These are phyloP conservation scores for Parathielavia appendiculata DNA, from an alignment of 495 filamentous ascomycete genomes.

Conservation along the genomic window DNA sequence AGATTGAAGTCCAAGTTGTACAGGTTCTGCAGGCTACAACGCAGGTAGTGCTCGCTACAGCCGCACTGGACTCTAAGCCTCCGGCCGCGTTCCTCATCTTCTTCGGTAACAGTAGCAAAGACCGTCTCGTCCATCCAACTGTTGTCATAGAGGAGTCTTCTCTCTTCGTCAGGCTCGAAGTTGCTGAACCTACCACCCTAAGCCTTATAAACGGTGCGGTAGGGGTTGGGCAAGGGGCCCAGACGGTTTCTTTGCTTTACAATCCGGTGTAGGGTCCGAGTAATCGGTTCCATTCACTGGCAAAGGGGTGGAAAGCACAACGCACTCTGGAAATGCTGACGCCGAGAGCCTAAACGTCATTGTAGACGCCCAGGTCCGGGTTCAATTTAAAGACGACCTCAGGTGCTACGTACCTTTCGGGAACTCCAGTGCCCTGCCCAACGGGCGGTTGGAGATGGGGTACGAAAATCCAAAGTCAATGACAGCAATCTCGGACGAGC, in stretches of 20 bases:
- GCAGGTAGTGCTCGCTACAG: background rate
- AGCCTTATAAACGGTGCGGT: background rate
- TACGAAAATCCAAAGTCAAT: slow-evolving; percentile 31
- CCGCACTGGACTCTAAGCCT: background rate
- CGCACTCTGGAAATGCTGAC: slow-evolving; percentile 23
- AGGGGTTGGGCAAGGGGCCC: slow-evolving; percentile 19
- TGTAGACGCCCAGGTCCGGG: slow-evolving; percentile 3
- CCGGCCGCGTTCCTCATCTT: background rate
- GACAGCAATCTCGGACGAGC: slow-evolving; percentile 19
- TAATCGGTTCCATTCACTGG: too few species aligned
- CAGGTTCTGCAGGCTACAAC: background rate
- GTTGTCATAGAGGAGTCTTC: background rate
- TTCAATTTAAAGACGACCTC: slow-evolving; percentile 17
- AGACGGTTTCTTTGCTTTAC: slow-evolving; percentile 15
- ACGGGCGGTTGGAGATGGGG: background rate
- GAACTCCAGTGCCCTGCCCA: slow-evolving; percentile 15
- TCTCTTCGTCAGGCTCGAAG: background rate
- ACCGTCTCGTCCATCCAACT: slow-evolving; percentile 5
- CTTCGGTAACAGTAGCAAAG: background rate
- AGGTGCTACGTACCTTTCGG: slow-evolving; percentile 21
- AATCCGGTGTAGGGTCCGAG: too few species aligned
- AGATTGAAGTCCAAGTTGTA: background rate
- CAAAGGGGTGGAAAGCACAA: background rate
- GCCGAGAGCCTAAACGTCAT: slow-evolving; percentile 30
- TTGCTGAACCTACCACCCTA: slow-evolving; percentile 1